Conservation (phyloP, 495 filamentous ascomycete species). For the Hypoxylon perforatum region DNA sequence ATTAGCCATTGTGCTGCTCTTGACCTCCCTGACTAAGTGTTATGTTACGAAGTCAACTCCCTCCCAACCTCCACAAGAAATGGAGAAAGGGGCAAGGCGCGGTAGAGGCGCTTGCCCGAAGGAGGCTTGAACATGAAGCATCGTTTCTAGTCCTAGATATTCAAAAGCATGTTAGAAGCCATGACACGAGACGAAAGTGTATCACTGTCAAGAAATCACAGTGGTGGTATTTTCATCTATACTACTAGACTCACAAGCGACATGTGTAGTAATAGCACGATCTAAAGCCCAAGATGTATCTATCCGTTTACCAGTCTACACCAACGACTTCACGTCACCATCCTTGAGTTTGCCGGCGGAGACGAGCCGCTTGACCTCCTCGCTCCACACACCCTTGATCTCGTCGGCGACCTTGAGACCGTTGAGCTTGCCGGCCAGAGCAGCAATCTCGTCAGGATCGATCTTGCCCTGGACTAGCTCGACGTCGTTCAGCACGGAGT, state of each 20-base stretch:
- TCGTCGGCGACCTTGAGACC: slow-evolving; percentile 75
- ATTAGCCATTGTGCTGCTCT: too few relatives aligned
- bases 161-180: too few relatives aligned
- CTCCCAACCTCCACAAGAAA: too few relatives aligned
- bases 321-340: slow-evolving; percentile 67
- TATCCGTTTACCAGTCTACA: slow-evolving; percentile 17
- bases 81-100: too few relatives aligned
- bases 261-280: neutral
- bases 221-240: neutral
- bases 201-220: too few relatives aligned
- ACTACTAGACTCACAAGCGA: neutral
- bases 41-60: too few relatives aligned
- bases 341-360: slow-evolving; percentile 86
- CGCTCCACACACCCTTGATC: slow-evolving; percentile 73
- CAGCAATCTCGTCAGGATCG: slow-evolving; percentile 86
- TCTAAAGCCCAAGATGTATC: neutral
- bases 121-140: too few relatives aligned
- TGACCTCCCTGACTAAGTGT: too few relatives aligned
- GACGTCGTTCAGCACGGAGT: slow-evolving; percentile 84
- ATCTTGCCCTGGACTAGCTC: slow-evolving; percentile 91
- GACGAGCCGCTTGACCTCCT: slow-evolving; percentile 78
- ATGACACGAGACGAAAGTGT: too few relatives aligned
- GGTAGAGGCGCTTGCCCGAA: too few relatives aligned
- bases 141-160: too few relatives aligned
- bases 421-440: slow-evolving; percentile 78